phyloP scores from a whole-genome alignment of 345 rosid genomes.

The Boechera divaricarpa region DNA sequence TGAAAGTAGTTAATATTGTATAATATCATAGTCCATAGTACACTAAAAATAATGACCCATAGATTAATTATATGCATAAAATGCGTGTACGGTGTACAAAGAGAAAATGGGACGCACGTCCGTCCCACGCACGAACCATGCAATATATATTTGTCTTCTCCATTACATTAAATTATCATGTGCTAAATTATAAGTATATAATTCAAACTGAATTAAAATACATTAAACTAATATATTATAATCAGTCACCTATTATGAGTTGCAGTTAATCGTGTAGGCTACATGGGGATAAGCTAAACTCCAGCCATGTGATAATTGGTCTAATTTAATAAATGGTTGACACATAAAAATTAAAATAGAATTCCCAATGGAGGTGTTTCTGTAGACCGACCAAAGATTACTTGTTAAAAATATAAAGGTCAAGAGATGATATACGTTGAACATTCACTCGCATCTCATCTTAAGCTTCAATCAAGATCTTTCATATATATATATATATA shows the following conservation, averaged over 20 bases:
- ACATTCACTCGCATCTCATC: constrained; percentile 31
- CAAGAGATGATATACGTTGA: constrained; percentile 30
- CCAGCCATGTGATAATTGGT: constrained; percentile 40
- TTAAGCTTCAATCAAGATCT: not conserved
- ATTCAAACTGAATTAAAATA: constrained; percentile 2
- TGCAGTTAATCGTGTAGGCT: constrained; percentile 42
- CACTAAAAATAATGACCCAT: not conserved
- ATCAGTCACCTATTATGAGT: constrained; percentile 25
- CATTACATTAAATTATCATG: constrained; percentile 43
- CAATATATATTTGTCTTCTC: constrained; percentile 30
- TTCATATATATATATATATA: constrained; percentile 7
- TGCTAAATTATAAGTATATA: constrained; percentile 30
- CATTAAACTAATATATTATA: not conserved
- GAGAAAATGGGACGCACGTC: constrained; percentile 49
- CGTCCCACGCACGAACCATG: constrained; percentile 44
- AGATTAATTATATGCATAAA: not conserved
- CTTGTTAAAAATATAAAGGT: not conserved
- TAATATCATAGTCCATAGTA: not conserved
- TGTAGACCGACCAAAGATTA: constrained; percentile 35
- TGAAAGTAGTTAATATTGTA: constrained; percentile 25
- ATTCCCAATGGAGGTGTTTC: not conserved
- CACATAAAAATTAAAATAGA: constrained; percentile 8
- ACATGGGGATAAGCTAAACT: constrained; percentile 42
- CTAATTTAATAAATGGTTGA: constrained; percentile 30
- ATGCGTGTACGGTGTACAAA: not conserved